Evolutionary conservation across 169 alveolate species (phyloP), one percentile per base, ranked within the genome.

Genomic region (Plasmodium yoelii): DNA sequence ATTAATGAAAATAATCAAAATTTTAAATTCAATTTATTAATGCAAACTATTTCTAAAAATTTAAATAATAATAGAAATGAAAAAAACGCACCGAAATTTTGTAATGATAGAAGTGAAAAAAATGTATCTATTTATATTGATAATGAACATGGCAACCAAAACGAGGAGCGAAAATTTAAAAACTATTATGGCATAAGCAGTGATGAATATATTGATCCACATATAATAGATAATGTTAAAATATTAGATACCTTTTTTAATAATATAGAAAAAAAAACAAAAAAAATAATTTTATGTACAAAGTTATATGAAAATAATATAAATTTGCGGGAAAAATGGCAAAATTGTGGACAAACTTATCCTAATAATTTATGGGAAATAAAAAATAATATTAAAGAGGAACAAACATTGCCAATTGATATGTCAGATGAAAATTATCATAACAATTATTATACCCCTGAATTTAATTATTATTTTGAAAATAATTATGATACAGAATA

Each of bases 241-340:
- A 60, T 15, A 26, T 39, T 60, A 18, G 88, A 74, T 22, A 49
- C 19, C 15, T 6, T 60, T 39, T 74, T 74, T 60, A 74, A 60
- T 34, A 61, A 18, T 60, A 19, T 26, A 49, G 46, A 60, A n/a
- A 44, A 74, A 46, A 53, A 39, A 0, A 15, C 24, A 53, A 24
- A 60, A 13, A 18, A 18, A 5, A 47, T 69, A 22, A 47, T 26
- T 26, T 57, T 61, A 22, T 39, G 55, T 42, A 60, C 19, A 63
- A n/a, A 61, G 9, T 42, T 42, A 34, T 42, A 10, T 74, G 39
- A 71, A 42, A 56, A 55, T 22, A 71, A 13, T 10, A 9, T 71
- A 28, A 71, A 71, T 15, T 71, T 71, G 55, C 39, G 56, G n/a
- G 13, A 4, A 39, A 51, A 5, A 46, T 71, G 56, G 67, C 51